phyloP scores from a whole-genome alignment of 2,329 filamentous ascomycete species.

The Sporothrix pallida region DNA sequence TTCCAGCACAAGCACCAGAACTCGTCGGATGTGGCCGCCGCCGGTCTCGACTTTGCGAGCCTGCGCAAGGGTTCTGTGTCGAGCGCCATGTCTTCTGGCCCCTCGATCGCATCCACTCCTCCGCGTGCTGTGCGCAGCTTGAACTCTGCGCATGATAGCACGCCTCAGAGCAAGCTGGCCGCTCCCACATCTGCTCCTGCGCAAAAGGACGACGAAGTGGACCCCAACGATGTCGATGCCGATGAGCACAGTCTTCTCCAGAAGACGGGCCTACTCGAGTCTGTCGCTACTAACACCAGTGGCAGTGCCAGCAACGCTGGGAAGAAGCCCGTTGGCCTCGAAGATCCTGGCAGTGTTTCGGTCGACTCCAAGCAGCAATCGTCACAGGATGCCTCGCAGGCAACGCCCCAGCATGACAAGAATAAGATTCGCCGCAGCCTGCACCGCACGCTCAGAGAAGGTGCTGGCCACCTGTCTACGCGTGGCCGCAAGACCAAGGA shows the following conservation, averaged over 20 bases:
- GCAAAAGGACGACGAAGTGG: conserved; percentile 35
- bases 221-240: conserved; percentile 61
- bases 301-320: not conserved
- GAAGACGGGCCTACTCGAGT: conserved; percentile 68
- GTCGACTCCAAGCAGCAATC: conserved; percentile 23
- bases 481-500: conserved; percentile 80
- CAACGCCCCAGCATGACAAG: conserved; percentile 50
- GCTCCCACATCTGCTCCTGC: conserved; percentile 9
- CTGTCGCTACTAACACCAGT: conserved; percentile 37
- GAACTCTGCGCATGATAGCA: conserved; percentile 43
- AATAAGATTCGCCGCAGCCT: conserved; percentile 82
- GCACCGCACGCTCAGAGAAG: conserved; percentile 86
- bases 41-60: conserved; percentile 46
- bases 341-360: not conserved
- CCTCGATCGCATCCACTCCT: conserved; percentile 45
- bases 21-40: conserved; percentile 51
- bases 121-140: conserved; percentile 44
- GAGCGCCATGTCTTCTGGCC: conserved; percentile 49
- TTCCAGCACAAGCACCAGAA: conserved; percentile 47
- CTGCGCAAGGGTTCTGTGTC: conserved; percentile 53
- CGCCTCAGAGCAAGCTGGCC: not conserved
- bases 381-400: conserved; percentile 37
- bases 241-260: conserved; percentile 71
- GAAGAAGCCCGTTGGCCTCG: conserved; percentile 11
- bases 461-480: conserved; percentile 69